These are phyloP conservation scores for Hysterangium stoloniferum DNA, from an alignment of 768 basidiomycete genomes.

Conservation along the genomic window DNA sequence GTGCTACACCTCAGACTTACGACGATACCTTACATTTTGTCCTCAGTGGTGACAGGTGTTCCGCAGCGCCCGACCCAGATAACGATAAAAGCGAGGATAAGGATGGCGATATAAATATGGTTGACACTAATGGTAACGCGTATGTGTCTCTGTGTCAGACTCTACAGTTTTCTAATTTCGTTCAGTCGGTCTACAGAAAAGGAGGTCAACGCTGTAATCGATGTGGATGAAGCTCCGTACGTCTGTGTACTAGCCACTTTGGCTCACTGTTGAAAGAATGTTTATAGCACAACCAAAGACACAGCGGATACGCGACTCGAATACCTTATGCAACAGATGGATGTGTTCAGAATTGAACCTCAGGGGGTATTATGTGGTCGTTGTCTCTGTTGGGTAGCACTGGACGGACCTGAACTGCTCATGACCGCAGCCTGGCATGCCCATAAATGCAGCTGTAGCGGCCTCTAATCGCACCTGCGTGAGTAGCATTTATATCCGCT, in stretches of 20 bases:
- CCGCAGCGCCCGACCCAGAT: too few species aligned
- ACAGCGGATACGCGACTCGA: not conserved
- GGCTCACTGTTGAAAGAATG: too few species aligned
- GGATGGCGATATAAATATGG: not conserved
- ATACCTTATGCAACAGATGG: not conserved
- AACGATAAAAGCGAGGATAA: not conserved
- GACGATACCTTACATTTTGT: too few species aligned
- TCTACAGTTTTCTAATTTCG: not conserved
- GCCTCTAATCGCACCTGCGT: not conserved
- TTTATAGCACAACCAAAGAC: not conserved
- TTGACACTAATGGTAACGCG: not conserved
- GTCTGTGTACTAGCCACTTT: too few species aligned
- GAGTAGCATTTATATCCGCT: not conserved
- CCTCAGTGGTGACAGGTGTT: too few species aligned
- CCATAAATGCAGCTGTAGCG: not conserved
- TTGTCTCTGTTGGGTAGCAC: not conserved
- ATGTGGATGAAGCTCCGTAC: too few species aligned
- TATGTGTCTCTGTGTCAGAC: not conserved
- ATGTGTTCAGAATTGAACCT: not conserved
- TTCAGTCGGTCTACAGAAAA: not conserved
- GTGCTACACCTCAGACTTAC: too few species aligned
- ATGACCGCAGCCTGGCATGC: not conserved
- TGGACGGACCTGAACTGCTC: not conserved
- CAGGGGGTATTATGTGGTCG: not conserved
- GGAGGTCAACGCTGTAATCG: too few species aligned